Conservation (phyloP, 495 filamentous ascomycete genomes). For the Podospora bellae-mahoneyi region DNA sequence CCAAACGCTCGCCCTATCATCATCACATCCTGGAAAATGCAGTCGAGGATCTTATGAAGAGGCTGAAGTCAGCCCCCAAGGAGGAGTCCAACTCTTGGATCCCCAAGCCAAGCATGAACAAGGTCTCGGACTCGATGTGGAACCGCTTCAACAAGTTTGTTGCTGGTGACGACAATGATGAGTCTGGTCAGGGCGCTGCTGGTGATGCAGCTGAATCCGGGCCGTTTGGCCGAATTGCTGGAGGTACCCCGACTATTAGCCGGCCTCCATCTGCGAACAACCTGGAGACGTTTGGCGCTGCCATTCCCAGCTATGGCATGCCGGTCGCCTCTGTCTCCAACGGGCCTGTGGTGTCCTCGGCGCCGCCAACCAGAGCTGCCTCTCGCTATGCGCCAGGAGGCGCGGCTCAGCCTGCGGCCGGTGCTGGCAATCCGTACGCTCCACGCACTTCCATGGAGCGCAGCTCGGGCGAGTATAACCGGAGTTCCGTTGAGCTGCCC, state of each 20-base stretch:
- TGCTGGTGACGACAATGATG: conserved; percentile 76
- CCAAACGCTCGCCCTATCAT: conserved; percentile 79
- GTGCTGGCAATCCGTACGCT: conserved; percentile 33
- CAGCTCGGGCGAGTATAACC: conserved; percentile 41
- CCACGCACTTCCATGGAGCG: conserved; percentile 46
- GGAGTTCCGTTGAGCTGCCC: conserved; percentile 43
- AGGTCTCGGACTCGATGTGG: conserved; percentile 83
- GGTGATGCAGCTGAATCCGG: conserved; percentile 61
- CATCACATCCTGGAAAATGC: conserved; percentile 66
- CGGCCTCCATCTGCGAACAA: conserved; percentile 73
- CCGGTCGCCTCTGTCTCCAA: conserved; percentile 30
- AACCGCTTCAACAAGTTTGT: conserved; percentile 93
- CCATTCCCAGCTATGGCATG: conserved; percentile 35
- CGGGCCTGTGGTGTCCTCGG: conserved; percentile 26
- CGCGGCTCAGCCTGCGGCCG: conserved; percentile 26
- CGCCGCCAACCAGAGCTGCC: conserved; percentile 41
- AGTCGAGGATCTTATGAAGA: conserved; percentile 78
- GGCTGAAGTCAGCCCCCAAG: conserved; percentile 78
- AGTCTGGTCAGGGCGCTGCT: conserved; percentile 54
- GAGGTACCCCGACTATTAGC: conserved; percentile 77
- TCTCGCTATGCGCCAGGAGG: conserved; percentile 63
- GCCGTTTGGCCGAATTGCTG: conserved; percentile 75
- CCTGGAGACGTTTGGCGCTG: conserved; percentile 60
- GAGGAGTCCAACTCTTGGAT: conserved; percentile 73
- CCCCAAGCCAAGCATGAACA: conserved; percentile 89